A percentile compares a stretch with the other conserved stretches of the same genome.
phyloP scores from a whole-genome alignment of 768 basidiomycete species.

The Tulasnella sp. region DNA sequence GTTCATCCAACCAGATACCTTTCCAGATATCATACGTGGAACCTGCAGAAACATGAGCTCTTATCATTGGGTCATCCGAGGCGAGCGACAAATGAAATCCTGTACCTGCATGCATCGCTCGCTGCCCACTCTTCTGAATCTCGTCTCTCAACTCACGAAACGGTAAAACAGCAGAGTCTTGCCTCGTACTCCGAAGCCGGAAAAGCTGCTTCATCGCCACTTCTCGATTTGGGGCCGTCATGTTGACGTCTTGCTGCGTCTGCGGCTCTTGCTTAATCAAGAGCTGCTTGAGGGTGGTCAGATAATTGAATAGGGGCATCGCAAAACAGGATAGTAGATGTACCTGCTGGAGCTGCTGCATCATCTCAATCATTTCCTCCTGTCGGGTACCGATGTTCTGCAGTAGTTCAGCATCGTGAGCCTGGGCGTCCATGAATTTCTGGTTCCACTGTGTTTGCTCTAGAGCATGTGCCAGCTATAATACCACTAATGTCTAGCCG shows the following conservation, averaged over 20 bases:
- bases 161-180: background rate
- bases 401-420: background rate
- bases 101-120: constrained; percentile 8
- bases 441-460: constrained; percentile 4
- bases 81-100: background rate
- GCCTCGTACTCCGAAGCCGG: background rate
- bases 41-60: background rate
- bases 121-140: background rate
- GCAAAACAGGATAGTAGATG: no score
- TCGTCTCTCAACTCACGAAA: constrained; percentile 2
- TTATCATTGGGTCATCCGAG: background rate
- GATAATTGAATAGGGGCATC: background rate
- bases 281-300: background rate
- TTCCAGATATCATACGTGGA: constrained; percentile 9
- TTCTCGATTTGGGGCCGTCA: background rate
- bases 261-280: background rate
- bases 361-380: background rate
- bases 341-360: constrained; percentile 8
- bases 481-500: background rate
- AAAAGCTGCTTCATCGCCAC: background rate
- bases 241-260: background rate
- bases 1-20: constrained; percentile 9
- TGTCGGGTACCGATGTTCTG: background rate
- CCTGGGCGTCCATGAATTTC: background rate
- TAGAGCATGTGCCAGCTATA: constrained; percentile 4